phyloP scores from a whole-genome alignment of 2,329 filamentous ascomycete species.

The Hypoxylon sp. region DNA sequence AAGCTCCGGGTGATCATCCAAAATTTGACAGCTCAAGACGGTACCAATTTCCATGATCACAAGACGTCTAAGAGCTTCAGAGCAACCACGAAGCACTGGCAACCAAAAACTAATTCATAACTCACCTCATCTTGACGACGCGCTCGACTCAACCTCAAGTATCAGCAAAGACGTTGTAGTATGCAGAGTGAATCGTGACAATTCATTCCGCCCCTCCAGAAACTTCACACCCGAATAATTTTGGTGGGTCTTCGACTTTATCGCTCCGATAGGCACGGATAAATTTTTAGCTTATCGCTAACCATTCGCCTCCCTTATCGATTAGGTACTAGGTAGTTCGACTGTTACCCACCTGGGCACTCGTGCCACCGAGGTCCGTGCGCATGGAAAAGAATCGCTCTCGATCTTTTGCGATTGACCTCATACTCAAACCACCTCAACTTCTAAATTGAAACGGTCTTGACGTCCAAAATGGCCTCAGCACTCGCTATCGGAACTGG shows the following conservation, averaged over 20 bases:
- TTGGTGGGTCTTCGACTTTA: slow-evolving; percentile 30
- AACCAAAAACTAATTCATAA: slow-evolving; percentile 22
- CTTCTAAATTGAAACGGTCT: slow-evolving; percentile 18
- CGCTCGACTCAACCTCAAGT: slow-evolving; percentile 27
- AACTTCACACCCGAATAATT: slow-evolving; percentile 43
- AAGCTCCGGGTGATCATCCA: slow-evolving; percentile 2
- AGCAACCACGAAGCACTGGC: neutral
- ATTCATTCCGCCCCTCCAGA: slow-evolving; percentile 43
- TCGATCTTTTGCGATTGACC: slow-evolving; percentile 22
- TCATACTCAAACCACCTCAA: slow-evolving; percentile 26
- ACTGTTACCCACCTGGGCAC: neutral
- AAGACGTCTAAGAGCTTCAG: neutral
- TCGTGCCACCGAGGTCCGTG: slow-evolving; percentile 29
- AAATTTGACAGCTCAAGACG: neutral
- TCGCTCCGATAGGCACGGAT: slow-evolving; percentile 35
- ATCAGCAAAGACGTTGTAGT: slow-evolving; percentile 17
- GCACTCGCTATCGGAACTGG: slow-evolving; percentile 65
- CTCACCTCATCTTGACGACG: slow-evolving; percentile 53
- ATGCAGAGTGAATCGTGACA: slow-evolving; percentile 19
- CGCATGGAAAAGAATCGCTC: slow-evolving; percentile 37
- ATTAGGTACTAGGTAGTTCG: too few species aligned
- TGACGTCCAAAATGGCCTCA: slow-evolving; percentile 67
- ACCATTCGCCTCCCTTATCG: slow-evolving; percentile 7
- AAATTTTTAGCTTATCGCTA: slow-evolving; percentile 9
- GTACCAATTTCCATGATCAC: neutral